A percentile compares a stretch with the other conserved stretches of the same genome.
phyloP scores from a whole-genome alignment of 208 protist genomes.

The Acanthamoeba lenticulata region DNA sequence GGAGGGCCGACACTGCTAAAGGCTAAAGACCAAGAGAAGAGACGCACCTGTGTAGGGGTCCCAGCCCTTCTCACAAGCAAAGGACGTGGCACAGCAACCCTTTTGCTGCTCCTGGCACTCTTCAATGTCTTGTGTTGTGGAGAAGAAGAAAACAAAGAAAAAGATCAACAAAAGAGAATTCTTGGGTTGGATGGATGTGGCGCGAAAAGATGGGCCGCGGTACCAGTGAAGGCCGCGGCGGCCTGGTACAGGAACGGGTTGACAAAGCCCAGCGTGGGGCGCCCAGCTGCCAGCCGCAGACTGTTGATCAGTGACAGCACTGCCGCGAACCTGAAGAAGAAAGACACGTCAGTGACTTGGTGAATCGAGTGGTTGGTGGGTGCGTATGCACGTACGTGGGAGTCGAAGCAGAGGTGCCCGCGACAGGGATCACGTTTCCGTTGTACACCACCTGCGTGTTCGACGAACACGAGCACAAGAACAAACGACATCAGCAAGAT shows the following conservation, averaged over 20 bases:
- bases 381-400: neutral
- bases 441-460: neutral
- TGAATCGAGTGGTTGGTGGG: neutral
- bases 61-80: neutral
- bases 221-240: neutral
- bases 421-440: neutral
- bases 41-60: neutral
- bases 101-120: neutral
- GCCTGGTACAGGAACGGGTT: conserved; percentile 76
- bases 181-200: neutral
- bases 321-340: conserved; percentile 41
- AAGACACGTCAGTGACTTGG: neutral
- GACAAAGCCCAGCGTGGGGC: conserved; percentile 71
- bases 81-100: neutral
- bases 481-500: neutral
- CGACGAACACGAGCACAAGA: too few relatives aligned
- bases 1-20: too few relatives aligned
- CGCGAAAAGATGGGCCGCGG: neutral
- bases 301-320: conserved; percentile 76
- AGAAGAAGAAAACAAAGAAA: neutral
- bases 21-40: neutral
- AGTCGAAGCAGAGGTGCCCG: neutral
- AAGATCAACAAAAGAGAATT: neutral
- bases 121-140: neutral
- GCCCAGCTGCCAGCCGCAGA: neutral